Evolutionary conservation across 2,329 filamentous ascomycete species (phyloP).

Genomic region (Xylariaceae sp.): DNA sequence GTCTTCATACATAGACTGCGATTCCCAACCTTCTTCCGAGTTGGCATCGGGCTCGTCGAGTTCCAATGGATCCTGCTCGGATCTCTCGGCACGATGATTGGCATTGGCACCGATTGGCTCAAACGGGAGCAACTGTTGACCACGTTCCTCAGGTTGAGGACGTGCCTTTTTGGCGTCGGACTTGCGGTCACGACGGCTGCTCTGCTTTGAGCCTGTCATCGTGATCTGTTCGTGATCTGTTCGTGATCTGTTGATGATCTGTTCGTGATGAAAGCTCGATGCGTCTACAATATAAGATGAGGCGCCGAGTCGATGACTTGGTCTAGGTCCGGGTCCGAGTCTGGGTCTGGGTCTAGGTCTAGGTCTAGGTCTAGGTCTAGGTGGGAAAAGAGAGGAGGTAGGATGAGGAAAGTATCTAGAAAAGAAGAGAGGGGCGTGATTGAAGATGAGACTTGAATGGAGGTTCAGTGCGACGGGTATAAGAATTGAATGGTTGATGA

Average conservation of each 20-base stretch:
- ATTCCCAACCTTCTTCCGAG: slow-evolving; percentile 36
- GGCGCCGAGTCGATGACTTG: no score
- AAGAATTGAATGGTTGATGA: no score
- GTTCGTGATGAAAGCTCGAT: background rate
- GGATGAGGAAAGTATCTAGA: no score
- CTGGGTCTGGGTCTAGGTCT: no score
- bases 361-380: no score
- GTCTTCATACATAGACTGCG: slow-evolving; percentile 43
- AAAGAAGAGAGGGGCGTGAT: no score
- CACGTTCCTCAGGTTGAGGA: slow-evolving; percentile 3
- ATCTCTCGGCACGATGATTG: no score
- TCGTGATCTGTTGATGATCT: no score
- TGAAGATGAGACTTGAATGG: no score
- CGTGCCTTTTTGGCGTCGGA: slow-evolving; percentile 13
- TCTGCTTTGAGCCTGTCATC: slow-evolving; percentile 16
- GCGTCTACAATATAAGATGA: background rate
- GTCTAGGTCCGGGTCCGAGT: no score
- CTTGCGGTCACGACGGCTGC: slow-evolving; percentile 14
- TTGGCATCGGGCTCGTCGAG: slow-evolving; percentile 22
- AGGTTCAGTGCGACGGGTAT: no score
- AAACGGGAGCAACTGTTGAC: background rate
- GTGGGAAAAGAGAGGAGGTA: no score
- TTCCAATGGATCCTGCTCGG: slow-evolving; percentile 4
- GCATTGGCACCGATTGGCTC: background rate
- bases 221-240: background rate